Evolutionary conservation across 2,329 filamentous ascomycete species (phyloP).

Genomic region (Penicillium olsonii): DNA sequence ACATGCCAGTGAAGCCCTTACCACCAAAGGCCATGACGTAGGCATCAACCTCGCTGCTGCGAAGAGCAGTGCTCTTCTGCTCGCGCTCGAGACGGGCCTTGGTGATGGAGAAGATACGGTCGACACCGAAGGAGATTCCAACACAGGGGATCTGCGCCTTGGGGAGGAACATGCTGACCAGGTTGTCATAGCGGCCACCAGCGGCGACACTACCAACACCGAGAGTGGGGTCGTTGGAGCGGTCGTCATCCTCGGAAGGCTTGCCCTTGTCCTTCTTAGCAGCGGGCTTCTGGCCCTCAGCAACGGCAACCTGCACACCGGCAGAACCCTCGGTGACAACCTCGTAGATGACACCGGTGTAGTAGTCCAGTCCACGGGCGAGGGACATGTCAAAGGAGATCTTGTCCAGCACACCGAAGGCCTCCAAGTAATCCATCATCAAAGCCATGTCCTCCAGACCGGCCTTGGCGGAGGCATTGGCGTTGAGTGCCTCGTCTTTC

Average conservation of each 20-base stretch:
- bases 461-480: slow-evolving; percentile 73
- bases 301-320: slow-evolving; percentile 43
- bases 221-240: slow-evolving; percentile 75
- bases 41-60: slow-evolving; percentile 79
- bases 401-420: slow-evolving; percentile 69
- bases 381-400: slow-evolving; percentile 89
- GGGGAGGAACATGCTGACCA: slow-evolving; percentile 90
- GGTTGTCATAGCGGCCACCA: slow-evolving; percentile 86
- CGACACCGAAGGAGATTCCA: slow-evolving; percentile 89
- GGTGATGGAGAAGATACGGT: slow-evolving; percentile 91
- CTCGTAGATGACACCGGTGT: slow-evolving; percentile 88
- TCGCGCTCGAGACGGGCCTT: slow-evolving; percentile 70
- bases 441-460: slow-evolving; percentile 79
- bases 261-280: slow-evolving; percentile 52
- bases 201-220: slow-evolving; percentile 87
- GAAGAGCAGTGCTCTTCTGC: slow-evolving; percentile 55
- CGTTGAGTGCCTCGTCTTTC: slow-evolving; percentile 65
- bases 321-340: slow-evolving; percentile 81
- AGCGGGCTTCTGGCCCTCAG: slow-evolving; percentile 35
- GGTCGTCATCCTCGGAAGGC: slow-evolving; percentile 63
- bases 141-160: slow-evolving; percentile 87
- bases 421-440: slow-evolving; percentile 79
- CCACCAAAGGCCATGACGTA: slow-evolving; percentile 95
- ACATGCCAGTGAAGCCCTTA: slow-evolving; percentile 76
- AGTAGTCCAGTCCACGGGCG: slow-evolving; percentile 89